A percentile compares a stretch with the other conserved stretches of the same genome.
Conservation (phyloP, 192 early-diverging fungal species). For the Backusella westeae region DNA sequence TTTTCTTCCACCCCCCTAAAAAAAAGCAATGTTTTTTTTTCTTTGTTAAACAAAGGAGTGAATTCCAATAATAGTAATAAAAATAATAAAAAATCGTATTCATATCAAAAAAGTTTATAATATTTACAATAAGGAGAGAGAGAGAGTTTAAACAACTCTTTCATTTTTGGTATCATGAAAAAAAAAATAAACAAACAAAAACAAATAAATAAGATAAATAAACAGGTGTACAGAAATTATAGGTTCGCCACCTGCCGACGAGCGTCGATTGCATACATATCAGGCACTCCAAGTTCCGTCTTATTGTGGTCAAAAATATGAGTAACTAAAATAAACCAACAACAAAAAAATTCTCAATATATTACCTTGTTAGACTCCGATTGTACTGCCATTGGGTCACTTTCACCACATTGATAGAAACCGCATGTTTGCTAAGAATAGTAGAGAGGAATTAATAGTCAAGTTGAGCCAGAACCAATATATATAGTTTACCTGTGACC, state of each 20-base stretch:
- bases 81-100: slow-evolving; percentile 5
- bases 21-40: background rate
- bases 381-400: background rate
- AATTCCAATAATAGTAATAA: slow-evolving; percentile 8
- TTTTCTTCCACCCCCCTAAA: background rate
- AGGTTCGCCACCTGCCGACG: background rate
- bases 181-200: background rate
- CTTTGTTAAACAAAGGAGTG: slow-evolving; percentile 4
- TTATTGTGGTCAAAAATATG: background rate
- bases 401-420: slow-evolving; percentile 54
- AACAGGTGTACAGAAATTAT: background rate
- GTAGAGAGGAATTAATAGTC: background rate
- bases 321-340: background rate
- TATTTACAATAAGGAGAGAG: background rate
- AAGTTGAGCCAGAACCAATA: background rate
- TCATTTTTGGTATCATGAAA: slow-evolving; percentile 5
- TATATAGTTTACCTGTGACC: slow-evolving; percentile 44
- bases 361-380: slow-evolving; percentile 6
- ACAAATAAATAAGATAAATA: background rate
- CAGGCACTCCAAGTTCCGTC: slow-evolving; percentile 66
- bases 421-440: slow-evolving; percentile 42
- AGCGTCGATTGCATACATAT: slow-evolving; percentile 40
- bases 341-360: slow-evolving; percentile 15
- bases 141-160: background rate
- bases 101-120: background rate